Percentiles rank a stretch among this genome's conserved stretches.
These are phyloP conservation scores for Plantago coronopus DNA, from an alignment of 305 asterid species.

Conservation along the genomic window DNA sequence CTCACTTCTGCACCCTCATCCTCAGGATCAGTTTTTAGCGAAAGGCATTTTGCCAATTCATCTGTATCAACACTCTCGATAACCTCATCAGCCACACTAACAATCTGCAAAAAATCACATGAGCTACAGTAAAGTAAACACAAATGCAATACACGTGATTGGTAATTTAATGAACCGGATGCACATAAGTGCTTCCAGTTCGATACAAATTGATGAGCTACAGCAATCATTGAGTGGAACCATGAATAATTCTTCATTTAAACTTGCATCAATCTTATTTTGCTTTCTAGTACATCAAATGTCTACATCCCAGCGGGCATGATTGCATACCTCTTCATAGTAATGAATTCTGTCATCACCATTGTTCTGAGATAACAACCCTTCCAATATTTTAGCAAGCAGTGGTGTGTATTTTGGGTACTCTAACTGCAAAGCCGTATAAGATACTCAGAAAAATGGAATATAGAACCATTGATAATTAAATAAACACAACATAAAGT, in stretches of 20 bases:
- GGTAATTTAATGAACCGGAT: conserved; percentile 3
- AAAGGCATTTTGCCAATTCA: conserved; percentile 63
- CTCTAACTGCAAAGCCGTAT: conserved; percentile 70
- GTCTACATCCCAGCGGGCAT: neutral
- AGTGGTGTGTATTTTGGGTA: conserved; percentile 85
- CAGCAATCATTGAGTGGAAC: neutral
- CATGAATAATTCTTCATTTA: neutral
- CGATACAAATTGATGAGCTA: neutral
- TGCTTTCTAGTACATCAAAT: conserved; percentile 15
- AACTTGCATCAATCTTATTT: neutral
- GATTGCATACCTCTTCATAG: conserved; percentile 59
- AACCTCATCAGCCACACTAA: conserved; percentile 76
- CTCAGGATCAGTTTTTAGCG: conserved; percentile 74
- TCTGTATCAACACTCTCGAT: conserved; percentile 67
- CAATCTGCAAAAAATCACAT: conserved; percentile 50
- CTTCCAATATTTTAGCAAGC: conserved; percentile 91
- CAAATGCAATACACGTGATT: neutral
- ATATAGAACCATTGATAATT: conserved; percentile 9
- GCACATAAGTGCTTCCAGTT: neutral
- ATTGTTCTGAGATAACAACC: conserved; percentile 54
- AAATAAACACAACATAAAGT: conserved; percentile 2
- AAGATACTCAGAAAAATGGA: conserved; percentile 12
- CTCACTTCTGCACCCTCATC: conserved; percentile 91
- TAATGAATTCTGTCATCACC: conserved; percentile 60
- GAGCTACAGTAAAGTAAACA: conserved; percentile 17